phyloP scores from a whole-genome alignment of 2,329 filamentous ascomycete species.

The Phialophora tarda region DNA sequence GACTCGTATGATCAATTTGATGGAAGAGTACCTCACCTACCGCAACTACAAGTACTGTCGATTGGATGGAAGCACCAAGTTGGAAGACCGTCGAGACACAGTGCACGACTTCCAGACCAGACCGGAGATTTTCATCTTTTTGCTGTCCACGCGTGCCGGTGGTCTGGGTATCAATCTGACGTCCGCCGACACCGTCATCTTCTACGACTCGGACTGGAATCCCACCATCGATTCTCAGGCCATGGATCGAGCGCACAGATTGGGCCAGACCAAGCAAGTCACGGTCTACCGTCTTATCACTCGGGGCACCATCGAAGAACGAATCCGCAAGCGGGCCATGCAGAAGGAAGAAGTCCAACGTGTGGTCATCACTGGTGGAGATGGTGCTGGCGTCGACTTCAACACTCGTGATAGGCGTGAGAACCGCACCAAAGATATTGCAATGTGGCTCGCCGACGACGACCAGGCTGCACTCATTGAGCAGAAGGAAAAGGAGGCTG shows the following conservation, averaged over 20 bases:
- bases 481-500: slow-evolving; percentile 84
- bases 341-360: slow-evolving; percentile 99
- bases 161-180: slow-evolving; percentile 98
- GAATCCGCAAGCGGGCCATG: slow-evolving; percentile 92
- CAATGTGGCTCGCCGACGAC: slow-evolving; percentile 97
- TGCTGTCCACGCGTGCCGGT: slow-evolving; percentile 93
- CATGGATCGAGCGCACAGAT: slow-evolving; percentile 97
- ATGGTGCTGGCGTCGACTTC: slow-evolving; percentile 86
- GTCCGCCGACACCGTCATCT: slow-evolving; percentile 96
- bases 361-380: slow-evolving; percentile 90
- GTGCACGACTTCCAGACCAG: slow-evolving; percentile 95
- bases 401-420: slow-evolving; percentile 85
- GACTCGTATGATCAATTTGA: slow-evolving; percentile 99
- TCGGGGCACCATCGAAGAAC: slow-evolving; percentile 93
- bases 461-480: slow-evolving; percentile 95
- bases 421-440: slow-evolving; percentile 96
- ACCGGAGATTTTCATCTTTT: slow-evolving; percentile 94
- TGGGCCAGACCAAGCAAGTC: slow-evolving; percentile 93
- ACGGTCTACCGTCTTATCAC: slow-evolving; percentile 98
- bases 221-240: slow-evolving; percentile 98
- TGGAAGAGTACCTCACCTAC: slow-evolving; percentile 98
- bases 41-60: slow-evolving; percentile 99
- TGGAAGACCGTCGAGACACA: slow-evolving; percentile 95
- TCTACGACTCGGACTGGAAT: slow-evolving; percentile 99
- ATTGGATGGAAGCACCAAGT: slow-evolving; percentile 93